Base-by-base conservation (phyloP, 148 eudicot genomes). In the Nyssa sinensis region DNA sequence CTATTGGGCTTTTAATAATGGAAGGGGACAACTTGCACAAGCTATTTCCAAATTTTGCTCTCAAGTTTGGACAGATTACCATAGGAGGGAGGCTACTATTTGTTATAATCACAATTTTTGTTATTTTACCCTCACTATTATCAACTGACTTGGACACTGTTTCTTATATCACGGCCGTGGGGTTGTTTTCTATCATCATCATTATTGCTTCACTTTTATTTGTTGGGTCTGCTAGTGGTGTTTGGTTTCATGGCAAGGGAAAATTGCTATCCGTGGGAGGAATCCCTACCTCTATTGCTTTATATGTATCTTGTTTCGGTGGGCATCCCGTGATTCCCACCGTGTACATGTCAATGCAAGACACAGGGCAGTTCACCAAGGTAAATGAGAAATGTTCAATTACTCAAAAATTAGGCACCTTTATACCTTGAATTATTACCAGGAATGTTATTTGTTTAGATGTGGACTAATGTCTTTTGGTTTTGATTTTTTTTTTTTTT, bases 21-120 rank as follows among this genome's bases (percentile, higher is more conserved):
- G 82, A 82, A 70, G 85, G 71, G 3, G 85, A 82, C 71, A 82
- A 68, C 33, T 57, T 82, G 31, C 85, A 79, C 57, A 82, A 82
- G 41, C 47, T 82, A 14, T 82, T 82, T 59, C 85, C 85, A 1
- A 55, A 72, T 1, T 76, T 79, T 13, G 21, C 25, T 58, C 67
- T 82, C 59, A 61, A 69, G 13, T 9, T 79, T 1, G 82, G 85
- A 27, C 21, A 74, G 4, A 13, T 78, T 12, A 31, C 49, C 7
- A 41, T 79, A 4, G 57, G 34, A 0, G 82, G 82, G 47, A 75
- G 67, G 34, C 49, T 60, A 28, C 72, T 82, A 1, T 82, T 82
- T 10, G 53, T 78, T 10, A 23, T 82, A 14, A 66, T 82, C 51
- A 75, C 82, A 0, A 70, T 73, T 5, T 61, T 82, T 29, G 79